Evolutionary conservation across 192 early-diverging fungal genomes (phyloP).

Genomic region (Geranomyces variabilis): DNA sequence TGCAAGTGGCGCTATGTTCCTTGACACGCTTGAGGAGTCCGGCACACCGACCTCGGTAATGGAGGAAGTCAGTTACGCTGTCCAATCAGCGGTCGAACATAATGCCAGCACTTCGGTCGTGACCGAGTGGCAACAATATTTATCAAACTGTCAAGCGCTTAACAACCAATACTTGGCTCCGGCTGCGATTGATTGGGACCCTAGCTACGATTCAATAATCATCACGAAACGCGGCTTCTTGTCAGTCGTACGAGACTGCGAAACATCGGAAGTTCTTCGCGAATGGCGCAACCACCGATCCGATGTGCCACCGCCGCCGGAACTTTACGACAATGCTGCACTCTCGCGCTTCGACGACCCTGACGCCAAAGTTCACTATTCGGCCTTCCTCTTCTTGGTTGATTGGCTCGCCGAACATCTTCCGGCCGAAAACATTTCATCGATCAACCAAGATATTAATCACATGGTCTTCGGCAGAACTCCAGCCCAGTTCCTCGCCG

Average conservation of each 20-base stretch:
- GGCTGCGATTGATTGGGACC: constrained; percentile 13
- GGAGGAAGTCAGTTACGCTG: not conserved
- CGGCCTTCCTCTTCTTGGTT: not conserved
- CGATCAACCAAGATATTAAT: not conserved
- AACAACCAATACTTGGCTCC: constrained; percentile 2
- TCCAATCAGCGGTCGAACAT: not conserved
- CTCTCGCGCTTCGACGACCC: not conserved
- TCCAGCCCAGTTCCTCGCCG: not conserved
- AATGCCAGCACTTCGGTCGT: not conserved
- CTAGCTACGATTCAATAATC: constrained; percentile 4
- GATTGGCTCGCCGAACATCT: not conserved
- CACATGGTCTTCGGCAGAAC: not conserved
- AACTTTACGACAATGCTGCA: not conserved
- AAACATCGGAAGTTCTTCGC: not conserved
- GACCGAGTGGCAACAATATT: constrained; percentile 13
- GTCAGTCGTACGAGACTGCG: constrained; percentile 17
- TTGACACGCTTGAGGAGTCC: not conserved
- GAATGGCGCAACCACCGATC: not conserved
- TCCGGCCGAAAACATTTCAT: not conserved
- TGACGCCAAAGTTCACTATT: not conserved
- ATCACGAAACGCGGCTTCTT: constrained; percentile 26
- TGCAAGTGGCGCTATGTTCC: not conserved
- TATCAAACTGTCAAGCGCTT: constrained; percentile 10
- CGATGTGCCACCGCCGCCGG: not conserved
- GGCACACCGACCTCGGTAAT: not conserved